Evolutionary conservation across 805 yeast species (phyloP).

Genomic region (Wickerhamiella hasegawae): DNA sequence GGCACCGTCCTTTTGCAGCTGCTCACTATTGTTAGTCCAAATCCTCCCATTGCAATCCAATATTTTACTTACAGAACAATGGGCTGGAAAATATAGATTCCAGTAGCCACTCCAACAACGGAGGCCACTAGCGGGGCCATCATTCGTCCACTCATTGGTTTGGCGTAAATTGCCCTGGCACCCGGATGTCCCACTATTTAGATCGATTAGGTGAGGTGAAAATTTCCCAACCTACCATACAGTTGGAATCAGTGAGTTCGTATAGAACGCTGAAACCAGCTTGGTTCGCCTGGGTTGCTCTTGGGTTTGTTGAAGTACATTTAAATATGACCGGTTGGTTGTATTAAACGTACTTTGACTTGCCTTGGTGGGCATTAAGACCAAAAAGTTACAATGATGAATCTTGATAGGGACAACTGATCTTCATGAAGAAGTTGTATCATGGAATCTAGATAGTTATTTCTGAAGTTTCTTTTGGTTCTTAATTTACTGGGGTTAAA

Average conservation of each 20-base stretch:
- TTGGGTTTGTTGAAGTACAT: no score
- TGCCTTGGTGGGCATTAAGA: no score
- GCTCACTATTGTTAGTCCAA: slow-evolving; percentile 11
- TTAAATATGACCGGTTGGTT: no score
- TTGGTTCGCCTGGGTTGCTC: no score
- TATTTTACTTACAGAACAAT: slow-evolving; percentile 14
- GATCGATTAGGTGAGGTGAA: no score
- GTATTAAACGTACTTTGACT: no score
- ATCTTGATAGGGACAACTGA: slow-evolving; percentile 24
- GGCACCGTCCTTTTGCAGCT: slow-evolving; percentile 15
- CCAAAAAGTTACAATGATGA: no score
- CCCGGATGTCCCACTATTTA: no score
- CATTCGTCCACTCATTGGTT: slow-evolving; percentile 8
- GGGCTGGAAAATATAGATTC: slow-evolving; percentile 17
- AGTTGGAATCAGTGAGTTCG: no score
- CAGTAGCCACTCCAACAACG: slow-evolving; percentile 13
- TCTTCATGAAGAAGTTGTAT: slow-evolving; percentile 9
- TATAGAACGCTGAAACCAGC: no score
- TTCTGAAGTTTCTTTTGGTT: slow-evolving; percentile 11
- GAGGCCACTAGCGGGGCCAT: slow-evolving; percentile 13
- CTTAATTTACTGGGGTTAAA: background rate
- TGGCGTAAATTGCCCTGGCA: no score
- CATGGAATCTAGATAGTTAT: slow-evolving; percentile 21
- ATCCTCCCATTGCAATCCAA: background rate
- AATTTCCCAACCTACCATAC: no score